Conservation (phyloP, 2,329 filamentous ascomycete genomes). For the Aspergillus spinulosporus region DNA sequence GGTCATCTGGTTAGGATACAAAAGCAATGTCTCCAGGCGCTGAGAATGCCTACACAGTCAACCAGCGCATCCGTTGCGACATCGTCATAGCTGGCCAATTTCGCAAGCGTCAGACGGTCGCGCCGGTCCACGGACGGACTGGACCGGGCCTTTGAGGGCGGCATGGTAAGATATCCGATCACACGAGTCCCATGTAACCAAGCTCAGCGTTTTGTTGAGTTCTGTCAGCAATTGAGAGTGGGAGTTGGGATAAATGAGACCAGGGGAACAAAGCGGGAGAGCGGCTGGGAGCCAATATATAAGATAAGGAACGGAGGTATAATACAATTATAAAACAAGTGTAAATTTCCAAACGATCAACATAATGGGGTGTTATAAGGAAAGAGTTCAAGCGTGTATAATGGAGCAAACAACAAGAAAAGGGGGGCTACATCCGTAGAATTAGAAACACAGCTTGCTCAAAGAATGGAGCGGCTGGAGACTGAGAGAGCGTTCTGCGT, state of each 20-base stretch:
- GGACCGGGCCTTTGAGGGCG: constrained; percentile 37
- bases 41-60: constrained; percentile 72
- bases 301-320: constrained; percentile 11
- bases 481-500: neutral
- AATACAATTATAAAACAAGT: constrained; percentile 16
- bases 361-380: constrained; percentile 9
- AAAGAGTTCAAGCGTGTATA: neutral
- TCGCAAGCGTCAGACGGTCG: constrained; percentile 77
- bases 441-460: constrained; percentile 2
- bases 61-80: constrained; percentile 92
- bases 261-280: constrained; percentile 19
- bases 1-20: constrained; percentile 24
- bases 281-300: constrained; percentile 9
- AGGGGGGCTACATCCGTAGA: constrained; percentile 5
- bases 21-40: constrained; percentile 2
- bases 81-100: constrained; percentile 92
- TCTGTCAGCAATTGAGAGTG: constrained; percentile 10
- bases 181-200: constrained; percentile 18
- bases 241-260: constrained; percentile 14
- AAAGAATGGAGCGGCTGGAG: constrained; percentile 8
- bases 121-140: constrained; percentile 46
- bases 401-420: neutral
- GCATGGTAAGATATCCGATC: constrained; percentile 29
- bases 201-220: neutral
- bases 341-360: constrained; percentile 1